Evolutionary conservation across 257 asterid species (phyloP), one percentile per base, ranked within the genome.

Genomic region (Solanum commersonii): DNA sequence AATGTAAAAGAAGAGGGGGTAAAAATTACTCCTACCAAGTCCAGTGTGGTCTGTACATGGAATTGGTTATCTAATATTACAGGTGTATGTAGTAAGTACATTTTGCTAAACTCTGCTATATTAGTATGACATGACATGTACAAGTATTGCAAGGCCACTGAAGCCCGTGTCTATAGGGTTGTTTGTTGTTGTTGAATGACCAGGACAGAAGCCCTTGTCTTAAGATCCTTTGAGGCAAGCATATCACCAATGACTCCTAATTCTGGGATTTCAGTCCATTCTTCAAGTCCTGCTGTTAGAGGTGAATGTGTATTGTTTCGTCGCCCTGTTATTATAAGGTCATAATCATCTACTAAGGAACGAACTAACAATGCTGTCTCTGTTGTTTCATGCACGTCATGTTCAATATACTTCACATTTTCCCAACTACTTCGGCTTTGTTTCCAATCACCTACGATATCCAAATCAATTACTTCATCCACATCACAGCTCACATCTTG

Each of bases 261-360:
- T 87, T 89, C 91, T 59, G 88, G 91, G 84, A 89, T 71, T 10
- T 89, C 89, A 49, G 89, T 87, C 91, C 91, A 89, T 22, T 87
- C 89, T 34, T 87, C 86, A 42, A 89, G 85, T 6, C 89, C 91
- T 42, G 31, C 3, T n/a, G 88, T 89, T 70, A 83, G 68, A 11
- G 89, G 33, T 49, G 71, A 82, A 67, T 84, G 56, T 4, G 34
- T 23, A 8, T 89, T 87, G 44, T 87, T 74, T 15, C 89, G 63
- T 89, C 88, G 67, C 68, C 91, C 91, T 10, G 86, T 89, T 63
- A 89, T 33, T 31, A 89, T 86, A 60, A 89, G 89, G 76, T 89
- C 91, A 52, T 44, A 89, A 9, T 89, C 88, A 33, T 87, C 88
- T 8, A 86, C 85, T 52, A 89, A 20, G 10, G 88, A 83, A 6